Evolutionary conservation across 441 rosid genomes (phyloP), one percentile per base, ranked within the genome.

Genomic region (Erodium trifolium): DNA sequence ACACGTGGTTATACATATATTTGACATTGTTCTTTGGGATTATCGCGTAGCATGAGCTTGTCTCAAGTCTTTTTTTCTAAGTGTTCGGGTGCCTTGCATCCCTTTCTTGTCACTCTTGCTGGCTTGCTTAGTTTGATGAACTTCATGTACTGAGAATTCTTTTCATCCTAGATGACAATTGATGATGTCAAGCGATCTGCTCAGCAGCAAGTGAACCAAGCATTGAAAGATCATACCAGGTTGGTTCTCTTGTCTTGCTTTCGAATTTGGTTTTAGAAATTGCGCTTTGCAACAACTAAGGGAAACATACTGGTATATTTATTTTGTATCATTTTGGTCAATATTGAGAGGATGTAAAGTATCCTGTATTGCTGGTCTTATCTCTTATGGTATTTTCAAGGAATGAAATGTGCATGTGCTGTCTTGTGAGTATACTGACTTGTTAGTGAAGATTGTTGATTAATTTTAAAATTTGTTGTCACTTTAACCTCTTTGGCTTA

Each of bases 111-210:
- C 17, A 55, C 3, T 55, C 62, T 13, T 16, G 62, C 23, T 67
- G 68, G 41, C 70, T 53, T 79, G 64, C 72, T 51, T 73, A 63
- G 64, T 78, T 69, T 19, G 17, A 72, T 78, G 41, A 69, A 13
- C n/a, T 4, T 39, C 31, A 4, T 60, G 5, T 60, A 27, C 65
- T 60, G 37, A 18, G 16, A 17, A 55, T 55, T 49, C 4, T 10
- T 14, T 55, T 23, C 62, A 55, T 55, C 62, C 62, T 14, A 55
- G 99, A 92, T 88, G 92, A 95, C 99, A 51, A 91, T 92, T 80
- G 93, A 95, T 85, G 99, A 78, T 78, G 97, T 92, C 35, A 92
- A 84, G 86, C 98, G 98, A 68, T 87, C 88, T 82, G 99, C 99
- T 75, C 99, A 91, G 78, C 87, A 92, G 75, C 97, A 91, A 80